These are phyloP conservation scores for Stropharia rugosoannulata DNA, from an alignment of 768 basidiomycete species.

Conservation along the genomic window DNA sequence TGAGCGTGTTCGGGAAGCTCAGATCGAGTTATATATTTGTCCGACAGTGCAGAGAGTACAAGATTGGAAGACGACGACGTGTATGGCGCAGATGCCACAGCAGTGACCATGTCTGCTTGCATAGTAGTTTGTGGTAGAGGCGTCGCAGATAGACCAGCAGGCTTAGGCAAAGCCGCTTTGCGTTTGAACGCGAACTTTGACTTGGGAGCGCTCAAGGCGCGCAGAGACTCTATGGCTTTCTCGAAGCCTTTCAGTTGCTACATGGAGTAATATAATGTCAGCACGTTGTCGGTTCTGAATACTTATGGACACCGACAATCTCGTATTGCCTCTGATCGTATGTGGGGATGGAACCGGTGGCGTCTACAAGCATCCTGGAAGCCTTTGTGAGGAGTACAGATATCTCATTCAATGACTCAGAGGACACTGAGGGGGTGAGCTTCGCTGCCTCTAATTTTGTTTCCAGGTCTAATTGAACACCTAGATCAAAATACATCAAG, in stretches of 20 bases:
- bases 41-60: constrained; percentile 42
- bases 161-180: constrained; percentile 19
- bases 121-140: background rate
- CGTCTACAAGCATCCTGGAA: constrained; percentile 62
- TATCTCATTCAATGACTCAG: constrained; percentile 41
- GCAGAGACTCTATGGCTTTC: constrained; percentile 48
- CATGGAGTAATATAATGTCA: background rate
- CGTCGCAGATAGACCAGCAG: constrained; percentile 5
- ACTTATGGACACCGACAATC: constrained; percentile 41
- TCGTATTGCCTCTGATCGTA: constrained; percentile 79
- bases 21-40: constrained; percentile 44
- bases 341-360: constrained; percentile 60
- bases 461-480: constrained; percentile 11
- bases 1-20: constrained; percentile 36
- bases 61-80: constrained; percentile 28
- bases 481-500: background rate
- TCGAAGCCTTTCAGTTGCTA: constrained; percentile 73
- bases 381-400: constrained; percentile 54
- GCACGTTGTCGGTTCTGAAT: background rate
- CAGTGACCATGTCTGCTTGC: background rate
- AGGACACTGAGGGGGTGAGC: constrained; percentile 21
- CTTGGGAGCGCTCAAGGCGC: constrained; percentile 43
- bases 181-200: constrained; percentile 69
- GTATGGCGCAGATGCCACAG: constrained; percentile 7
- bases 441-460: constrained; percentile 48